A percentile compares a stretch with the other conserved stretches of the same genome.
Evolutionary conservation across 2,329 filamentous ascomycete species (phyloP).

Genomic region (Alternaria atra): DNA sequence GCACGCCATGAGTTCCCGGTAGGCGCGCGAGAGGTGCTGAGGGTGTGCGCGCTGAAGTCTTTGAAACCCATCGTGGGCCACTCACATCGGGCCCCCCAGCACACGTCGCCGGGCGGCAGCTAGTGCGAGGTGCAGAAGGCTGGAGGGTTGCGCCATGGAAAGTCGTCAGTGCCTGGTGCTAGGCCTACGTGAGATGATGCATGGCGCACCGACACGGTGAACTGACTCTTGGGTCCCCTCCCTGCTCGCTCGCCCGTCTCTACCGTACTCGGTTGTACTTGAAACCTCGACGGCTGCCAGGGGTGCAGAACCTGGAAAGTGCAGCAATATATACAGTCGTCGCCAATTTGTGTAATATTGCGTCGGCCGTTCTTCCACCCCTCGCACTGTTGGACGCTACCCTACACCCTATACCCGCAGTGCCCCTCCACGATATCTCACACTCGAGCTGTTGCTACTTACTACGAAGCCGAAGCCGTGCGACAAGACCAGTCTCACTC

Average conservation of each 20-base stretch:
- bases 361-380: conserved; percentile 9
- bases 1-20: conserved; percentile 4
- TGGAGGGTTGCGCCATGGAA: conserved; percentile 16
- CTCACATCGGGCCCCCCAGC: background rate
- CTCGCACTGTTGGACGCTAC: background rate
- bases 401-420: background rate
- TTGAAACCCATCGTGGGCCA: conserved; percentile 9
- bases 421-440: conserved; percentile 8
- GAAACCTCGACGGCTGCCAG: conserved; percentile 24
- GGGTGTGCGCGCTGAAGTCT: background rate
- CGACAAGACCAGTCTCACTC: conserved; percentile 33
- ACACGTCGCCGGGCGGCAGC: conserved; percentile 9
- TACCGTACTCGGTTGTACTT: conserved; percentile 19
- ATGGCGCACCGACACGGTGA: conserved; percentile 14
- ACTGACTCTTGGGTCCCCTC: conserved; percentile 21
- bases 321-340: conserved; percentile 17
- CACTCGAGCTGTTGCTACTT: conserved; percentile 5
- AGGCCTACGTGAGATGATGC: conserved; percentile 12
- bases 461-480: conserved; percentile 15
- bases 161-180: background rate
- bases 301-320: conserved; percentile 6
- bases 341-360: conserved; percentile 11
- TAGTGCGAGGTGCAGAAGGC: conserved; percentile 1
- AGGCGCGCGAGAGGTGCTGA: background rate
- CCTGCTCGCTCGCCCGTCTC: conserved; percentile 3